These are phyloP conservation scores for Tylopilus rubrobrunneus DNA, from an alignment of 768 basidiomycete species.

Conservation along the genomic window DNA sequence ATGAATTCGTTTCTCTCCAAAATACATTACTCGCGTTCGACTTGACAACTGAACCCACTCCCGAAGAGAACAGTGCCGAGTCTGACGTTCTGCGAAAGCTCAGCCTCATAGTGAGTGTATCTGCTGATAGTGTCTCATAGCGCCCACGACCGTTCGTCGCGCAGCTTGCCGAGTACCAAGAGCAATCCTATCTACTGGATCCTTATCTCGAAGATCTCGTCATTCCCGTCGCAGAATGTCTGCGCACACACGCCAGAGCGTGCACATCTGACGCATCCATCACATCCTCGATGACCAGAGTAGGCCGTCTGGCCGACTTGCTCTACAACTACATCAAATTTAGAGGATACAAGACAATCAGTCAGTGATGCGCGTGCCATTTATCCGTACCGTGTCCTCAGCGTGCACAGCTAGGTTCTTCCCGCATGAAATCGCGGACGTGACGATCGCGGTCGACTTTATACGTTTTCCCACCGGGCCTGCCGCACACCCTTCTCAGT, in stretches of 20 bases:
- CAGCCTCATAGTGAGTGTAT: slow-evolving; percentile 46
- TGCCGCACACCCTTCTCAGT: slow-evolving; percentile 44
- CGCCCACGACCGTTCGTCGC: slow-evolving; percentile 1
- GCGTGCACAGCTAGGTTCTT: slow-evolving; percentile 76
- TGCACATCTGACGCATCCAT: slow-evolving; percentile 29
- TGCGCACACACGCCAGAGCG: slow-evolving; percentile 53
- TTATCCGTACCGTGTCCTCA: slow-evolving; percentile 14
- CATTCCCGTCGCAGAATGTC: slow-evolving; percentile 60
- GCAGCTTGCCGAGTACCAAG: slow-evolving; percentile 87
- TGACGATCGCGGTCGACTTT: slow-evolving; percentile 69
- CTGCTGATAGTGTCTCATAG: slow-evolving; percentile 1
- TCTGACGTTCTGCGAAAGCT: slow-evolving; percentile 40
- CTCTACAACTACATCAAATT: slow-evolving; percentile 84
- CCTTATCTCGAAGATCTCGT: slow-evolving; percentile 81
- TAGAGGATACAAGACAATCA: slow-evolving; percentile 86
- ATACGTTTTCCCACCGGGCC: slow-evolving; percentile 47
- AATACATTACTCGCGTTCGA: slow-evolving; percentile 46
- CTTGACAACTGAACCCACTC: slow-evolving; percentile 39
- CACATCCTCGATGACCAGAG: slow-evolving; percentile 34
- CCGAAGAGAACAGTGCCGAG: slow-evolving; percentile 45
- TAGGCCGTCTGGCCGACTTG: slow-evolving; percentile 53
- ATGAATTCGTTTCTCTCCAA: slow-evolving; percentile 57
- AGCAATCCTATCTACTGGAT: slow-evolving; percentile 89
- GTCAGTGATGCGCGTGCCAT: slow-evolving; percentile 45
- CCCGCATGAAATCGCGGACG: slow-evolving; percentile 84